Base-by-base conservation (phyloP, 1,284 basidiomycete species). In the Sporisorium sorghi region DNA sequence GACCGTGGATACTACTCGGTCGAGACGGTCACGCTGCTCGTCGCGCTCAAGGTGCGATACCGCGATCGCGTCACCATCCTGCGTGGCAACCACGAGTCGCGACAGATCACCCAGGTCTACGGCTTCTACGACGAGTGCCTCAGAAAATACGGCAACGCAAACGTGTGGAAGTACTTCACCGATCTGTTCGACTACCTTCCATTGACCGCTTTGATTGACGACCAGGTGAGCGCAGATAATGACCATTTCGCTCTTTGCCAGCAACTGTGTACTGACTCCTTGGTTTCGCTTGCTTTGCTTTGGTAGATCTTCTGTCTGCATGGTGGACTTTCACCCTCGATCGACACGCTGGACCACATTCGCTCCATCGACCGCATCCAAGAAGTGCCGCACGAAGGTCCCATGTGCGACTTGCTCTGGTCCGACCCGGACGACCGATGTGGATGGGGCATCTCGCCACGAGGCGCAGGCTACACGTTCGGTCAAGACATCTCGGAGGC, bases 41-140 rank as follows among this genome's bases (percentile, higher is more conserved):
- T 99, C 57, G 94, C 96, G 17, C 89, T 98, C 86, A 99, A 99
- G 87, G 89, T 99, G 70, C 91, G 97, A 81, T 99, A 99, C 88
- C 93, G 94, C 73, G 96, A 99, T 86, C 92, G 97, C 57, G 94
- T 99, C 78, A 99, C 97, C 68, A 97, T 99, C 85, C 88, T 99
- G 52, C 91, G 96, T 70, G 96, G 96, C 39, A 99, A 99, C 86
- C 96, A 99, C 88, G 97, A 99, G 87, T 94, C 92, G 70, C 90
- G 96, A 83, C 96, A 99, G 88, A 99, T 99, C 88, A 99, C 97
- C 32, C 96, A 99, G 86, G 96, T 99, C 15, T 99, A 99, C 84
- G 96, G 96, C 33, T 99, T 99, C 85, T 99, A 99, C 87, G 96
- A 99, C 88, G 96, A 99, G 86, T 99, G 96, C 84, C 88, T 98